Evolutionary conservation across 768 basidiomycete species (phyloP).

Genomic region (Dictyophora rubrovolvata): DNA sequence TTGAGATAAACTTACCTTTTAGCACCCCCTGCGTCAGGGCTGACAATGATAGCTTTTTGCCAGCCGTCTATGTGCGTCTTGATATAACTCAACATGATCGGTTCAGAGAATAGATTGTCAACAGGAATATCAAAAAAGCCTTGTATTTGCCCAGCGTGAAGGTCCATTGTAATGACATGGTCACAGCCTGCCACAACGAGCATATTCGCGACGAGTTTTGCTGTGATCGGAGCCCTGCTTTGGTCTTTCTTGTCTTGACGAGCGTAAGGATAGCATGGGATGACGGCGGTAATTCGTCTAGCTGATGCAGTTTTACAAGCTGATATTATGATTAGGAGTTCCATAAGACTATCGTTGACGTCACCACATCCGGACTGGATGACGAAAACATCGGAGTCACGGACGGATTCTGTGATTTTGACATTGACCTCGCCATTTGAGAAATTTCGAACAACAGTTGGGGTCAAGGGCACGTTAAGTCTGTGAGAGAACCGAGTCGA

Average conservation of each 20-base stretch:
- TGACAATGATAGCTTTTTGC: slow-evolving; percentile 83
- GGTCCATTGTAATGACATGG: slow-evolving; percentile 98
- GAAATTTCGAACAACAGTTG: slow-evolving; percentile 80
- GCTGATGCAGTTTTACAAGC: slow-evolving; percentile 97
- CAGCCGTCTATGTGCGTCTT: slow-evolving; percentile 79
- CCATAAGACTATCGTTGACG: slow-evolving; percentile 96
- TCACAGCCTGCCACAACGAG: slow-evolving; percentile 93
- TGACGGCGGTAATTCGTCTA: slow-evolving; percentile 90
- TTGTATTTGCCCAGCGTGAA: slow-evolving; percentile 96
- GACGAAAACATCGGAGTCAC: slow-evolving; percentile 98
- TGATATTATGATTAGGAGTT: slow-evolving; percentile 96
- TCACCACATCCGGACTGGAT: slow-evolving; percentile 85
- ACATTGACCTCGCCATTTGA: slow-evolving; percentile 94
- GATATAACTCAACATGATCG: slow-evolving; percentile 90
- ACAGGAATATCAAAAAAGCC: slow-evolving; percentile 99
- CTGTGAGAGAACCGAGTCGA: slow-evolving; percentile 33
- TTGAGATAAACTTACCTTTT: slow-evolving; percentile 61
- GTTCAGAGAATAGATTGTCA: slow-evolving; percentile 95
- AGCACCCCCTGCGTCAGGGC: slow-evolving; percentile 97
- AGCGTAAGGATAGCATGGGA: slow-evolving; percentile 96
- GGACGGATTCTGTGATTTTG: slow-evolving; percentile 89
- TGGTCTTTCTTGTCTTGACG: slow-evolving; percentile 98
- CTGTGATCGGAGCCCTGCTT: slow-evolving; percentile 91
- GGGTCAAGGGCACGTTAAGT: slow-evolving; percentile 80
- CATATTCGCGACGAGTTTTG: slow-evolving; percentile 98